A percentile compares a stretch with the other conserved stretches of the same genome.
Evolutionary conservation across 1,139 yeast genomes (phyloP).

Genomic region (Taphrina deformans): DNA sequence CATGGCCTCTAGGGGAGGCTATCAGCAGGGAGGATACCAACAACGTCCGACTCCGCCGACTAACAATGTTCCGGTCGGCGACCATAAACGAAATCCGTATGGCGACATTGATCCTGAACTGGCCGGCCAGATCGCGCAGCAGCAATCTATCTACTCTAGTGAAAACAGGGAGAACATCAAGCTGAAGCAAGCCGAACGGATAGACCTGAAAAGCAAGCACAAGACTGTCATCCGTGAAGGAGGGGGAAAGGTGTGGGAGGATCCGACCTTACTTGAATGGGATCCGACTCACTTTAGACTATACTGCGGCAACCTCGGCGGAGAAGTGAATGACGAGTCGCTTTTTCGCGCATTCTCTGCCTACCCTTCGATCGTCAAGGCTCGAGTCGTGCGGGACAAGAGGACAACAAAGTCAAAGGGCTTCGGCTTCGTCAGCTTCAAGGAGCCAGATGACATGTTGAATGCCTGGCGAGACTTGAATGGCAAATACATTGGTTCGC

Average conservation of each 20-base stretch:
- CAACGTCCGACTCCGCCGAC: neutral
- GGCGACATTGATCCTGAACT: constrained; percentile 10
- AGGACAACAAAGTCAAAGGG: constrained; percentile 59
- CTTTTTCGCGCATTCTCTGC: constrained; percentile 55
- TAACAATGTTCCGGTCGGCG: neutral
- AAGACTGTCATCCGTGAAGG: constrained; percentile 50
- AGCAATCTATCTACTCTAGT: constrained; percentile 41
- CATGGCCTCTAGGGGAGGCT: constrained; percentile 8
- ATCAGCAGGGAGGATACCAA: neutral
- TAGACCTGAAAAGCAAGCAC: constrained; percentile 37
- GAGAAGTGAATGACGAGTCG: constrained; percentile 62
- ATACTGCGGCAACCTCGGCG: constrained; percentile 73
- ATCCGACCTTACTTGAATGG: constrained; percentile 56
- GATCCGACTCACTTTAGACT: constrained; percentile 67
- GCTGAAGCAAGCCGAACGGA: constrained; percentile 18
- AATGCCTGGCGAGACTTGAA: constrained; percentile 73
- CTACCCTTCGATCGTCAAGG: constrained; percentile 56
- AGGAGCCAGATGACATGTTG: constrained; percentile 61
- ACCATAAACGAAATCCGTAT: neutral
- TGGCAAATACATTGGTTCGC: constrained; percentile 69
- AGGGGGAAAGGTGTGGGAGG: constrained; percentile 56
- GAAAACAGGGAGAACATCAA: constrained; percentile 34
- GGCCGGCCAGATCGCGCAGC: constrained; percentile 43
- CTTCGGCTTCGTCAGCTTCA: constrained; percentile 85
- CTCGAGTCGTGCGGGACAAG: constrained; percentile 56